Conservation (phyloP, 2,329 filamentous ascomycete genomes). For the Penicillium sp. region DNA sequence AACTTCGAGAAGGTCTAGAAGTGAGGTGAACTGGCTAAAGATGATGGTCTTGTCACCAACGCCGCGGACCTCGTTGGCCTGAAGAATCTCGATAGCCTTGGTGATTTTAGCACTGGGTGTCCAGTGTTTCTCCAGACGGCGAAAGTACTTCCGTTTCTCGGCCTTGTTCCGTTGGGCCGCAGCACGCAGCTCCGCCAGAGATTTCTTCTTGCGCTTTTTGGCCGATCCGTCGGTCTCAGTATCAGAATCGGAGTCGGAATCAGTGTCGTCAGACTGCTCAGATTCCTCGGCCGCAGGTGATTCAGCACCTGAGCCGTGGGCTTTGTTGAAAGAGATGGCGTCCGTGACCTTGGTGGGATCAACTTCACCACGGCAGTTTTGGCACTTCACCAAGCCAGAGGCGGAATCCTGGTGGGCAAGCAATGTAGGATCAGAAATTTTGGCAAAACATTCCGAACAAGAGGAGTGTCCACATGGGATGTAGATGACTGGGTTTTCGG, state of each 20-base stretch:
- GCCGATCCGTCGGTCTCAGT: slow-evolving; percentile 37
- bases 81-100: slow-evolving; percentile 66
- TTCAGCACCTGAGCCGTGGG: slow-evolving; percentile 60
- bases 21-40: slow-evolving; percentile 78
- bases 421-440: slow-evolving; percentile 61
- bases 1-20: slow-evolving; percentile 75
- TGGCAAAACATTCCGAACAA: slow-evolving; percentile 74
- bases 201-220: slow-evolving; percentile 42
- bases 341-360: slow-evolving; percentile 71
- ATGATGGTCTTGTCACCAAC: slow-evolving; percentile 74
- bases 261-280: not conserved
- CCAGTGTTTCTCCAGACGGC: slow-evolving; percentile 67
- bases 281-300: not conserved
- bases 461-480: slow-evolving; percentile 80
- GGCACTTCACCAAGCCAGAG: slow-evolving; percentile 65
- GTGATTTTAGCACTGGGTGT: slow-evolving; percentile 73
- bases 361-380: slow-evolving; percentile 69
- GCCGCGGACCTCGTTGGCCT: slow-evolving; percentile 48
- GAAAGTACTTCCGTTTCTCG: slow-evolving; percentile 69
- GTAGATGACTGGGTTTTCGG: slow-evolving; percentile 73
- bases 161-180: slow-evolving; percentile 64
- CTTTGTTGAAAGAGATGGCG: slow-evolving; percentile 69
- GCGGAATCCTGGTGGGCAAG: slow-evolving; percentile 50
- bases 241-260: slow-evolving; percentile 29
- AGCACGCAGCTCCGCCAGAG: slow-evolving; percentile 66